Percentiles rank a stretch among this genome's conserved stretches.
Evolutionary conservation across 1,139 yeast genomes (phyloP).

Genomic region (Pneumocystis jirovecii): DNA sequence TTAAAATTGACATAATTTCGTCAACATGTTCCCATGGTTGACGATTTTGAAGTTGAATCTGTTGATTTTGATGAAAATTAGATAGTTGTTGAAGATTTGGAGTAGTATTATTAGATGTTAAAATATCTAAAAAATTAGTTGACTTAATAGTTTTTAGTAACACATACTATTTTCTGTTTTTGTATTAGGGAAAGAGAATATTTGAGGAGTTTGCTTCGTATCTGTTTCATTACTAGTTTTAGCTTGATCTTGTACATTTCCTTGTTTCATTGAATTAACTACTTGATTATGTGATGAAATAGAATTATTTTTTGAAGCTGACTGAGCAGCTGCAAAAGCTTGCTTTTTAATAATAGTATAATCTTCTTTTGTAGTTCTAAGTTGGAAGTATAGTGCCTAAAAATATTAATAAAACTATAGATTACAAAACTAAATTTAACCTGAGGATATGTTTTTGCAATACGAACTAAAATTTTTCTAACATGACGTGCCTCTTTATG

Average conservation of each 20-base stretch:
- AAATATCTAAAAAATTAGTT: background rate
- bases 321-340: constrained; percentile 44
- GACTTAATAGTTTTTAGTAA: background rate
- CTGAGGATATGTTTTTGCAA: constrained; percentile 94
- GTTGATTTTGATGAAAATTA: background rate
- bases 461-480: constrained; percentile 70
- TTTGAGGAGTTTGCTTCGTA: background rate
- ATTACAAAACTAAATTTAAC: constrained; percentile 4
- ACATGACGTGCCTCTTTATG: constrained; percentile 84
- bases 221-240: background rate
- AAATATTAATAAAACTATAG: background rate
- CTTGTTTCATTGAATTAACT: background rate
- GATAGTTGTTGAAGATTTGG: constrained; percentile 4
- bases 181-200: constrained; percentile 4
- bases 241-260: background rate
- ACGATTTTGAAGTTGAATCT: constrained; percentile 20
- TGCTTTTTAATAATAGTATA: constrained; percentile 77
- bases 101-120: constrained; percentile 3
- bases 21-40: constrained; percentile 95
- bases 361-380: constrained; percentile 89
- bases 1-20: constrained; percentile 84
- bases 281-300: constrained; percentile 8
- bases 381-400: constrained; percentile 75
- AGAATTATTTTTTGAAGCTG: constrained; percentile 19
- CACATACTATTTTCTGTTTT: constrained; percentile 4